Conservation (phyloP, 1,284 basidiomycete species). For the Sphaerobolus stellatus region DNA sequence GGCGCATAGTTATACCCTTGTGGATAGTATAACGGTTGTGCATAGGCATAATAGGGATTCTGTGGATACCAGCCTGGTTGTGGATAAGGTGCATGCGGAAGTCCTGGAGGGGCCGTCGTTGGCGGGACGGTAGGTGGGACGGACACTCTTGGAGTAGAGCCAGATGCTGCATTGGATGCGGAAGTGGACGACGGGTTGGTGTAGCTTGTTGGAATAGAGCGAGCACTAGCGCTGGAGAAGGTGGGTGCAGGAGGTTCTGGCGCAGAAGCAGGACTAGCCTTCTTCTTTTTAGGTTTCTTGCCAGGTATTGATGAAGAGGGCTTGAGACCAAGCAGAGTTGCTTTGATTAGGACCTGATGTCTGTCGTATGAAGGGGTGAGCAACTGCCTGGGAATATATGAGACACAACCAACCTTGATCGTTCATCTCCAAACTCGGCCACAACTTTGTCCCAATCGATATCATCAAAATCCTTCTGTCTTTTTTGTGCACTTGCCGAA, state of each 20-base stretch:
- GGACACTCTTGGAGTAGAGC: background rate
- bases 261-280: too few species aligned
- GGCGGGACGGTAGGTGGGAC: background rate
- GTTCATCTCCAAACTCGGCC: constrained; percentile 64
- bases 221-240: constrained; percentile 6
- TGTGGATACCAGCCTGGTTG: constrained; percentile 10
- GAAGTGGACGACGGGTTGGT: background rate
- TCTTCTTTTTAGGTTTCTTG: constrained; percentile 11
- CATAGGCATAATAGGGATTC: constrained; percentile 6
- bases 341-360: constrained; percentile 76
- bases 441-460: constrained; percentile 77
- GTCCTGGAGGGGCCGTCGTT: background rate
- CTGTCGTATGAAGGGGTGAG: constrained; percentile 33
- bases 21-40: constrained; percentile 7
- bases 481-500: background rate
- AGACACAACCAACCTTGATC: constrained; percentile 54
- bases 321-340: constrained; percentile 69
- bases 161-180: background rate
- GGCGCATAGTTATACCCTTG: background rate
- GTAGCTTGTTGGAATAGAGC: constrained; percentile 3
- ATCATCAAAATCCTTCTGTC: constrained; percentile 42
- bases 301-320: constrained; percentile 9
- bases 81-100: background rate
- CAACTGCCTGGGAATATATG: background rate
- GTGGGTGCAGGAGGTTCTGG: constrained; percentile 4